phyloP scores from a whole-genome alignment of 768 basidiomycete species.

The Boletus barrowsii region DNA sequence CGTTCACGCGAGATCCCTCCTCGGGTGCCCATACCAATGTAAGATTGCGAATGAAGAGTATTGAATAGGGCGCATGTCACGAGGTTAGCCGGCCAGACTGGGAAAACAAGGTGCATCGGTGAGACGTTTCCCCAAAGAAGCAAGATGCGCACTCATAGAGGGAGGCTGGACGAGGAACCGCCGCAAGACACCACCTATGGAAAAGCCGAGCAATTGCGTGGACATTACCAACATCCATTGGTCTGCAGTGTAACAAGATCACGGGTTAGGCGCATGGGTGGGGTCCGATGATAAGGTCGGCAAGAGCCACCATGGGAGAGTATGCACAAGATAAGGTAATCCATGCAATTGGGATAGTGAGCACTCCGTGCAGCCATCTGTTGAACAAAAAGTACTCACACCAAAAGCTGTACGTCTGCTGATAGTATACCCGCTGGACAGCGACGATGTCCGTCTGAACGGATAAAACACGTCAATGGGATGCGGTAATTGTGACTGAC shows the following conservation, averaged over 20 bases:
- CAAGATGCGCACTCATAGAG: slow-evolving; percentile 51
- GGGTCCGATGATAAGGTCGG: neutral
- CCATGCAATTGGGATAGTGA: neutral
- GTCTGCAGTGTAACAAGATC: slow-evolving; percentile 28
- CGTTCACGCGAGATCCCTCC: slow-evolving; percentile 51
- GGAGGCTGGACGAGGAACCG: slow-evolving; percentile 65
- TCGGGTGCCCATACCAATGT: slow-evolving; percentile 40
- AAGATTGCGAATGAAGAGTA: slow-evolving; percentile 60
- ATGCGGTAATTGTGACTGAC: neutral
- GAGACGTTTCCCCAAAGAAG: neutral
- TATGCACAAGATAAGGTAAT: no score
- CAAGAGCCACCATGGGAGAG: neutral
- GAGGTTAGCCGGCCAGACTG: slow-evolving; percentile 72
- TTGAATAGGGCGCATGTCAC: slow-evolving; percentile 72
- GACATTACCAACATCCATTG: slow-evolving; percentile 66
- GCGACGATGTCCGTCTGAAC: slow-evolving; percentile 63
- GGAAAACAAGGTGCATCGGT: slow-evolving; percentile 32
- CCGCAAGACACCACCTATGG: slow-evolving; percentile 54
- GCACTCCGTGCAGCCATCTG: neutral
- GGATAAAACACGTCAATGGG: neutral
- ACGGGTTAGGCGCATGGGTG: neutral
- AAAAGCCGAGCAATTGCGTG: slow-evolving; percentile 67
- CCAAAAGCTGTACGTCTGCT: slow-evolving; percentile 51
- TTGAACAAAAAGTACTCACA: slow-evolving; percentile 30
- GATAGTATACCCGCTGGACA: slow-evolving; percentile 69